phyloP scores from a whole-genome alignment of 805 yeast genomes.

The Candida cerambycidarum region DNA sequence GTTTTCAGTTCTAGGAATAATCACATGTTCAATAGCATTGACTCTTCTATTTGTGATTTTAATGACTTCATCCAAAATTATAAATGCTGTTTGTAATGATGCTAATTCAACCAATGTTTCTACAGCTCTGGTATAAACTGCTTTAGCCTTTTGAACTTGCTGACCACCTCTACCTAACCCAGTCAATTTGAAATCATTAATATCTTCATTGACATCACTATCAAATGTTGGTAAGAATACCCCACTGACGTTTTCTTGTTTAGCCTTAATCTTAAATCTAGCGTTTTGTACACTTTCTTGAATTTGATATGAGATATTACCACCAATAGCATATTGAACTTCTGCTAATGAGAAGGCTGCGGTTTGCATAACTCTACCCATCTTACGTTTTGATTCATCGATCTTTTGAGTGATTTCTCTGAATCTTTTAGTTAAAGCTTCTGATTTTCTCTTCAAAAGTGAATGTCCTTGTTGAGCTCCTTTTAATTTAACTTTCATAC shows the following conservation, averaged over 20 bases:
- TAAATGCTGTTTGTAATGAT: slow-evolving; percentile 93
- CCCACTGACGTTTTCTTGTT: slow-evolving; percentile 95
- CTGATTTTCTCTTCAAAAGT: slow-evolving; percentile 89
- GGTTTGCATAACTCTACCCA: slow-evolving; percentile 98
- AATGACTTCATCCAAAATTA: slow-evolving; percentile 94
- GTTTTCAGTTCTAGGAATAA: slow-evolving; percentile 96
- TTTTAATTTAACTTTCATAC: slow-evolving; percentile 92
- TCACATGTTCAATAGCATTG: slow-evolving; percentile 97
- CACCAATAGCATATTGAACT: slow-evolving; percentile 96
- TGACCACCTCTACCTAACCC: slow-evolving; percentile 99
- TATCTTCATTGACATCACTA: slow-evolving; percentile 74
- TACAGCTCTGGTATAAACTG: slow-evolving; percentile 92
- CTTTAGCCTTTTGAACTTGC: slow-evolving; percentile 92
- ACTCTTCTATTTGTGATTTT: slow-evolving; percentile 98
- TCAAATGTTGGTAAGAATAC: slow-evolving; percentile 93
- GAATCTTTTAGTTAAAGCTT: slow-evolving; percentile 93
- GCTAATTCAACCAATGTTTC: slow-evolving; percentile 96
- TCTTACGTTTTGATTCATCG: slow-evolving; percentile 92
- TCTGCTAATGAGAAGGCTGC: slow-evolving; percentile 98
- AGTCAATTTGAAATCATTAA: slow-evolving; percentile 92
- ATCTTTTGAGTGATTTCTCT: slow-evolving; percentile 93
- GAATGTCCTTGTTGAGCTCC: slow-evolving; percentile 98
- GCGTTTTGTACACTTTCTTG: slow-evolving; percentile 92
- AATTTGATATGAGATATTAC: slow-evolving; percentile 91
- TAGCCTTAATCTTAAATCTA: slow-evolving; percentile 84